Conservation (phyloP, 2,329 filamentous ascomycete species). For the Exophiala viscosa region DNA sequence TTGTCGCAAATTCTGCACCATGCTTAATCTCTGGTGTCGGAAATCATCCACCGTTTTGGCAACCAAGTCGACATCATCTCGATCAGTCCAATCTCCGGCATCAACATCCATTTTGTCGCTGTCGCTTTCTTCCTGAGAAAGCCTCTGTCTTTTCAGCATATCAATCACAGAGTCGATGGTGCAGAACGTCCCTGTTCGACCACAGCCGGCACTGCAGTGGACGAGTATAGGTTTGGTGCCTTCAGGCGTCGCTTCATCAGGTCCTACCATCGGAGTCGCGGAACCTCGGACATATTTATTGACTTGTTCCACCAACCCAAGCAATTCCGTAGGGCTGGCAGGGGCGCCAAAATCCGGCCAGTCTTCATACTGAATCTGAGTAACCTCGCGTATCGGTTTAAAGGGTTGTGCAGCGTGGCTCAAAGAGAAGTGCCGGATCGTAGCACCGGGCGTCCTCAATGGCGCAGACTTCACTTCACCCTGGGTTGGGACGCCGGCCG, state of each 20-base stretch:
- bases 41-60: slow-evolving; percentile 89
- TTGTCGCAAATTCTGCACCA: slow-evolving; percentile 92
- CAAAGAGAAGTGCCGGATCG: slow-evolving; percentile 81
- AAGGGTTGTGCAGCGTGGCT: slow-evolving; percentile 75
- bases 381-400: slow-evolving; percentile 82
- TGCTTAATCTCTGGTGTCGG: slow-evolving; percentile 79
- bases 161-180: slow-evolving; percentile 94
- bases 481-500: slow-evolving; percentile 29
- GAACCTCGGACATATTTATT: slow-evolving; percentile 59
- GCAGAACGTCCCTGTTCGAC: slow-evolving; percentile 92
- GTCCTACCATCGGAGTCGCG: slow-evolving; percentile 38
- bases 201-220: slow-evolving; percentile 94
- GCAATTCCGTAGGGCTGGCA: slow-evolving; percentile 78
- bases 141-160: slow-evolving; percentile 84
- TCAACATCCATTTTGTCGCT: slow-evolving; percentile 30
- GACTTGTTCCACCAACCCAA: slow-evolving; percentile 84
- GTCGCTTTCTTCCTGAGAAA: slow-evolving; percentile 29
- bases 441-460: slow-evolving; percentile 67
- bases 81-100: slow-evolving; percentile 58
- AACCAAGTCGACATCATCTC: slow-evolving; percentile 72
- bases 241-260: slow-evolving; percentile 57
- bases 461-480: slow-evolving; percentile 29
- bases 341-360: slow-evolving; percentile 97
- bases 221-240: slow-evolving; percentile 72
- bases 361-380: slow-evolving; percentile 88